Evolutionary conservation across 2,329 filamentous ascomycete species (phyloP).

Genomic region (Xenoacremonium recifei): DNA sequence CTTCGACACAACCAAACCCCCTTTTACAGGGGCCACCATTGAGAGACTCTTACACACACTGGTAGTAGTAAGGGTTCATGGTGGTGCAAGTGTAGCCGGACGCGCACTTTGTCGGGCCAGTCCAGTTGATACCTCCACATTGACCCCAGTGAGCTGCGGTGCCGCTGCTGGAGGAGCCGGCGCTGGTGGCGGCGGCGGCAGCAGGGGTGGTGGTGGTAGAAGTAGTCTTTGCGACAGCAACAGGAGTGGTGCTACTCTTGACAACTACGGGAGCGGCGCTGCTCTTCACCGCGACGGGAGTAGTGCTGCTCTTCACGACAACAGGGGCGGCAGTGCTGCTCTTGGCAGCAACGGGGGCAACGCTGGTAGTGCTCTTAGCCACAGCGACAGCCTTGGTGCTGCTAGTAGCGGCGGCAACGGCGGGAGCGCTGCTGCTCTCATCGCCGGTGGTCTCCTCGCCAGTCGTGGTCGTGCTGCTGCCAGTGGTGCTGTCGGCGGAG

Average conservation of each 20-base stretch:
- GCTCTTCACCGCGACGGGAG: too few species aligned
- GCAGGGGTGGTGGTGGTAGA: not conserved
- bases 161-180: conserved; percentile 12
- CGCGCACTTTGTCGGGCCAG: conserved; percentile 34
- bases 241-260: conserved; percentile 56
- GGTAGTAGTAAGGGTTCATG: conserved; percentile 39
- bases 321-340: too few species aligned
- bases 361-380: too few species aligned
- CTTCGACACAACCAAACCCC: not conserved
- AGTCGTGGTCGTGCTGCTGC: not conserved
- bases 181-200: not conserved
- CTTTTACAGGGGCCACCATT: not conserved
- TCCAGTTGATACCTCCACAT: conserved; percentile 36
- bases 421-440: not conserved
- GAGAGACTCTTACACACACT: conserved; percentile 34
- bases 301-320: too few species aligned
- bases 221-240: conserved; percentile 12
- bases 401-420: too few species aligned
- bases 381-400: too few species aligned
- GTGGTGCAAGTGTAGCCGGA: conserved; percentile 34
- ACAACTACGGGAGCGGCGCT: too few species aligned
- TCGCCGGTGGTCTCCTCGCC: not conserved
- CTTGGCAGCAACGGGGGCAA: too few species aligned
- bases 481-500: conserved; percentile 2
- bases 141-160: conserved; percentile 32